A percentile compares a stretch with the other conserved stretches of the same genome.
Conservation (phyloP, 345 rosid species). For the Eucalyptus sp. region DNA sequence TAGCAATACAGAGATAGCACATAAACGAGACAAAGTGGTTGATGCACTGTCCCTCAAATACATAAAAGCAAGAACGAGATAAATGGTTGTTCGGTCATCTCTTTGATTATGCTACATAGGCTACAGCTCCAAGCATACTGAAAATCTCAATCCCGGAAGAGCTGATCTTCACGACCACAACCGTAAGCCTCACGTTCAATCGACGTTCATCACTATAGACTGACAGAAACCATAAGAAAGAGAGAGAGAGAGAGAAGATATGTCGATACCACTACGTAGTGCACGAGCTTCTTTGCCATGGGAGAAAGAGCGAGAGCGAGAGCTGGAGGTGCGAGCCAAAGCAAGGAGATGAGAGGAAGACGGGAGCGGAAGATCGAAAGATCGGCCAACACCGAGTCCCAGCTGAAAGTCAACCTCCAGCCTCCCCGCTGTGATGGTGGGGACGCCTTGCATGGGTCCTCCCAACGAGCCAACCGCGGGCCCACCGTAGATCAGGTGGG, state of each 20-base stretch:
- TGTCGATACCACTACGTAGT: constrained; percentile 20
- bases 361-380: neutral
- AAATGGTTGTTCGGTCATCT: neutral
- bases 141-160: neutral
- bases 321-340: neutral
- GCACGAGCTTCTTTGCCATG: constrained; percentile 26
- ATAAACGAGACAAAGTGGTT: neutral
- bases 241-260: neutral
- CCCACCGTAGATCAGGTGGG: no score
- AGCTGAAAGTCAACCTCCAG: neutral
- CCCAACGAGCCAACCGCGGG: neutral
- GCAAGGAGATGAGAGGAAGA: neutral
- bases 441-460: neutral
- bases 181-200: no score
- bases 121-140: neutral
- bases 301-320: neutral
- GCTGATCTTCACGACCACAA: no score
- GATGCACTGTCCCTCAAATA: neutral
- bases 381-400: neutral
- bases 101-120: neutral
- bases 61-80: neutral
- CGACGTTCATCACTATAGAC: neutral
- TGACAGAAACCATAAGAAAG: neutral
- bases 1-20: neutral
- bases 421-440: neutral